These are phyloP conservation scores for Xylariales sp. DNA, from an alignment of 2,329 filamentous ascomycete species.

Conservation along the genomic window DNA sequence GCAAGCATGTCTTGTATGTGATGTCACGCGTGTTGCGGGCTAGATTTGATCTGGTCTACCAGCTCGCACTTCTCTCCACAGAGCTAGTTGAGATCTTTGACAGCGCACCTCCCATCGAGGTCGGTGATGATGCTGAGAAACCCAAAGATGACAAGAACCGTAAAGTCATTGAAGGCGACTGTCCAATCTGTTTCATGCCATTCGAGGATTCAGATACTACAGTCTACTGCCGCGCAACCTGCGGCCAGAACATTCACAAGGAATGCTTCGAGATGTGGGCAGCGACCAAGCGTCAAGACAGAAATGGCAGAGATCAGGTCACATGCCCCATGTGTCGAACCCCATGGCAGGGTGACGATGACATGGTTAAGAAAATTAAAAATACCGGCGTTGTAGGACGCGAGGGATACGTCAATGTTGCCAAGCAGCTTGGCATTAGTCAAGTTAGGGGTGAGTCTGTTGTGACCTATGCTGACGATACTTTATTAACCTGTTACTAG, in stretches of 20 bases:
- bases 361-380: conserved; percentile 37
- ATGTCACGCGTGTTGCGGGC: conserved; percentile 57
- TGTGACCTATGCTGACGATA: neutral
- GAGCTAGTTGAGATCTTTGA: conserved; percentile 58
- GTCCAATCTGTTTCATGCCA: conserved; percentile 52
- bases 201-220: conserved; percentile 34
- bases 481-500: conserved; percentile 12
- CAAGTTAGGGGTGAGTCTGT: conserved; percentile 39
- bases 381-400: conserved; percentile 33
- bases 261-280: conserved; percentile 53
- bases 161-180: conserved; percentile 48
- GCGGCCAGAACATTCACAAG: conserved; percentile 51
- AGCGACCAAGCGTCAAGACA: conserved; percentile 34
- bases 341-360: conserved; percentile 46
- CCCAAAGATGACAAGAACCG: conserved; percentile 32
- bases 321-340: conserved; percentile 61
- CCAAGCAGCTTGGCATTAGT: conserved; percentile 54
- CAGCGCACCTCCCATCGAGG: conserved; percentile 46
- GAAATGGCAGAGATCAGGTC: conserved; percentile 27
- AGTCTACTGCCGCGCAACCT: conserved; percentile 48
- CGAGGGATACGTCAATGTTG: conserved; percentile 61
- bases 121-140: conserved; percentile 19
- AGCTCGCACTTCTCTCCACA: conserved; percentile 53
- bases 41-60: conserved; percentile 51
- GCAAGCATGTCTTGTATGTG: conserved; percentile 63